These are phyloP conservation scores for Kluyveromyces starmeri DNA, from an alignment of 805 yeast species.

Conservation along the genomic window DNA sequence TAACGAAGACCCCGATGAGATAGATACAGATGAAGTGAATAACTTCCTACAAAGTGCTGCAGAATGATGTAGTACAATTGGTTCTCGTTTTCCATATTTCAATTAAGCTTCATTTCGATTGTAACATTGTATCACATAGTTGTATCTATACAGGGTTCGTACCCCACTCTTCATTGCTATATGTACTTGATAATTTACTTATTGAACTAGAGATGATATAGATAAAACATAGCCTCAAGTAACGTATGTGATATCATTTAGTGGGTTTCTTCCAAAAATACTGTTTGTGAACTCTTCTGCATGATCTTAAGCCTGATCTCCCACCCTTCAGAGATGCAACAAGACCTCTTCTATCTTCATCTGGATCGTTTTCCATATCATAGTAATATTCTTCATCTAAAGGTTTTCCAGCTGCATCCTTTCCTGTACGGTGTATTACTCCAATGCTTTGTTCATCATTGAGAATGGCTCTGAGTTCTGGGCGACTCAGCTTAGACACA, in stretches of 20 bases:
- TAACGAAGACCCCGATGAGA: constrained; percentile 61
- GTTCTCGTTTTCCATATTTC: too few relatives aligned
- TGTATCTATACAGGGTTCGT: too few relatives aligned
- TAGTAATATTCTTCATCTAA: constrained; percentile 92
- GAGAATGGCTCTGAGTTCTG: constrained; percentile 38
- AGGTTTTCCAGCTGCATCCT: constrained; percentile 94
- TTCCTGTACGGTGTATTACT: constrained; percentile 80
- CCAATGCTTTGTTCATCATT: constrained; percentile 58
- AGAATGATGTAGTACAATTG: too few relatives aligned
- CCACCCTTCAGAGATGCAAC: constrained; percentile 74
- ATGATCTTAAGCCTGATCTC: constrained; percentile 69
- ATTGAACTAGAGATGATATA: too few relatives aligned
- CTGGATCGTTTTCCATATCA: constrained; percentile 72
- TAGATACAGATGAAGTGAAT: constrained; percentile 41
- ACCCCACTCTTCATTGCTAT: too few relatives aligned
- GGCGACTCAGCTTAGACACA: constrained; percentile 38
- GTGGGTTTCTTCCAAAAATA: constrained; percentile 42
- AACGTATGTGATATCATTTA: too few relatives aligned
- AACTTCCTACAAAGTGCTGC: constrained; percentile 47
- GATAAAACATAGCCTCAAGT: too few relatives aligned
- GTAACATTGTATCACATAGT: too few relatives aligned
- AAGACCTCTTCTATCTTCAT: constrained; percentile 54
- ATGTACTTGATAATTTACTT: too few relatives aligned
- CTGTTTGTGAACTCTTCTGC: constrained; percentile 89
- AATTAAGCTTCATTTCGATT: too few relatives aligned